A percentile compares a stretch with the other conserved stretches of the same genome.
Conservation (phyloP, 2,329 filamentous ascomycete genomes). For the Epichloe brachyelytri region DNA sequence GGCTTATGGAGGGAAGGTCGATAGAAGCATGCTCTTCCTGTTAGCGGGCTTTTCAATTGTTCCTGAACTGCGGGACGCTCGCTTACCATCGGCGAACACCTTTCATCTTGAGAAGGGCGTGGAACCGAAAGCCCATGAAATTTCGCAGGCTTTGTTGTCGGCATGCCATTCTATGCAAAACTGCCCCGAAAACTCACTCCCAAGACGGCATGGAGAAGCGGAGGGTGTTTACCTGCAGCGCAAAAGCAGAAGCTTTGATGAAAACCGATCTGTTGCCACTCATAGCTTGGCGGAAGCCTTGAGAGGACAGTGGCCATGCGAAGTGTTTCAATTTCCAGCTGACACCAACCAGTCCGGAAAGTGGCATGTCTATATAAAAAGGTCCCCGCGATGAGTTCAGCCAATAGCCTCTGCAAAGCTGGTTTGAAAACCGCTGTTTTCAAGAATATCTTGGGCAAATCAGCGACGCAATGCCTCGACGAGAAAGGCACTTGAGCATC, state of each 20-base stretch:
- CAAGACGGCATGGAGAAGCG: not conserved
- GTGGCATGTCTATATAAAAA: slow-evolving; percentile 5
- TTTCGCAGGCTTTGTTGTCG: not conserved
- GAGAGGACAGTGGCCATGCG: not conserved
- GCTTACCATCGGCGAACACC: not conserved
- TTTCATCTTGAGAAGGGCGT: not conserved
- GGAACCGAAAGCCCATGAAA: not conserved
- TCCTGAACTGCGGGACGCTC: not conserved
- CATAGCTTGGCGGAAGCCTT: not conserved
- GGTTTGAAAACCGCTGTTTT: not conserved
- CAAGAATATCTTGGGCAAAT: not conserved
- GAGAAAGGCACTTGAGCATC: not conserved
- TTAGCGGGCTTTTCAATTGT: not conserved
- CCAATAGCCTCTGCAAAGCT: slow-evolving; percentile 7
- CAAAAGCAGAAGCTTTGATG: not conserved
- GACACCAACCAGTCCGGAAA: not conserved
- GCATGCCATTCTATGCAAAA: not conserved
- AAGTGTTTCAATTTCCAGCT: not conserved
- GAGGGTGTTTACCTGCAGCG: not conserved
- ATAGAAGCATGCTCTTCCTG: not conserved
- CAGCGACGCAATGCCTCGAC: not conserved
- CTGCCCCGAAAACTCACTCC: not conserved
- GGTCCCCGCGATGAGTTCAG: not conserved
- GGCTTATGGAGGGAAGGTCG: not conserved
- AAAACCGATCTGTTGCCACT: not conserved